Percentiles rank a stretch among this genome's conserved stretches.
Conservation (phyloP, 176 grass and related monocot species). For the Dendrocalamus sinicus region DNA sequence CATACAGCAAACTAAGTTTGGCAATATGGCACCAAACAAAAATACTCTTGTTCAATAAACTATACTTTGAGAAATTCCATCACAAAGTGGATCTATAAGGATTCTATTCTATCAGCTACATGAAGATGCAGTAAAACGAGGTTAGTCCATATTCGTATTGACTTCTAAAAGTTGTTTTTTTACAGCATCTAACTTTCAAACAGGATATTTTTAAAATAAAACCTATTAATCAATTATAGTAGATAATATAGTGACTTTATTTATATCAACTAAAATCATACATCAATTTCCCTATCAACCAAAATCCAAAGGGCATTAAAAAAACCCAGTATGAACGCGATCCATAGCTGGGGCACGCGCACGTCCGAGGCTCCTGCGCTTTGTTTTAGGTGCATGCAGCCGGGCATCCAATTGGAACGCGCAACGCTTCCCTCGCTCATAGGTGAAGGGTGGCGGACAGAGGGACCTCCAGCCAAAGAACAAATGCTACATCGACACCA, state of each 20-base stretch:
- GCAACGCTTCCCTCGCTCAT: background rate
- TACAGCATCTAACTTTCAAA: too few species aligned
- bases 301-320: too few species aligned
- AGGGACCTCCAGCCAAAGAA: background rate
- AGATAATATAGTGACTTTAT: too few species aligned
- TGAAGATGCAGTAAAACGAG: background rate
- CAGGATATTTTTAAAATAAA: rapidly evolving
- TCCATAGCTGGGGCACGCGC: too few species aligned
- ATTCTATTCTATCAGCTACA: background rate
- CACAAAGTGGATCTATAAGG: background rate
- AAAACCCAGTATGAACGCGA: too few species aligned
- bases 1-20: background rate
- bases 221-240: too few species aligned
- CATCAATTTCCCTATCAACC: too few species aligned
- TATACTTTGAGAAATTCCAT: background rate
- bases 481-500: background rate
- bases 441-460: constrained; percentile 15
- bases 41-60: too few species aligned
- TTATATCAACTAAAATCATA: too few species aligned
- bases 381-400: background rate
- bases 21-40: background rate
- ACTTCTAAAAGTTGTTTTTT: too few species aligned
- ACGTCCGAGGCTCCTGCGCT: too few species aligned
- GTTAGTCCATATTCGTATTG: background rate
- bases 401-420: background rate